A percentile compares a stretch with the other conserved stretches of the same genome.
These are phyloP conservation scores for Fusarium humuli DNA, from an alignment of 2,329 filamentous ascomycete species.

Conservation along the genomic window DNA sequence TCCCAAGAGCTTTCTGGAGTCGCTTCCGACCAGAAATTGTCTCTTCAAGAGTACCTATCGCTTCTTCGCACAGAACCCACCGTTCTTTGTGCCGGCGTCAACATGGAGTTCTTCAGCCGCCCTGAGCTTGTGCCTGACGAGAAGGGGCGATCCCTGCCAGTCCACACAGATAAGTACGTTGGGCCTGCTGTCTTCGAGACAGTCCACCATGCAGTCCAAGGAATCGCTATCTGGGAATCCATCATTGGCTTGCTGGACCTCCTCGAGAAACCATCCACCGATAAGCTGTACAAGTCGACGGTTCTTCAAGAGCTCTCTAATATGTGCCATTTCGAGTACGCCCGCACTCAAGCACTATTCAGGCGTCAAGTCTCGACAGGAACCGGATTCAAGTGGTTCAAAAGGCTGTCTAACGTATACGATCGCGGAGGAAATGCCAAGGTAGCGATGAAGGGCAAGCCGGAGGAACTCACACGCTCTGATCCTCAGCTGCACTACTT, in stretches of 20 bases:
- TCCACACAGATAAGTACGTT: slow-evolving; percentile 56
- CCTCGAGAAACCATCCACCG: slow-evolving; percentile 37
- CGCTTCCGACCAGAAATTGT: slow-evolving; percentile 50
- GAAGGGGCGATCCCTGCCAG: slow-evolving; percentile 54
- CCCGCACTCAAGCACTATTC: slow-evolving; percentile 52
- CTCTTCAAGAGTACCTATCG: slow-evolving; percentile 51
- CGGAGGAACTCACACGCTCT: slow-evolving; percentile 52
- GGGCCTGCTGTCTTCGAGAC: slow-evolving; percentile 57
- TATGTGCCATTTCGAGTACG: slow-evolving; percentile 58
- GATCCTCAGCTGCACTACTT: slow-evolving; percentile 58
- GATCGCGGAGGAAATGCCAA: slow-evolving; percentile 53
- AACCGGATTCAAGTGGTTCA: slow-evolving; percentile 56
- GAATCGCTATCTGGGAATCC: slow-evolving; percentile 56
- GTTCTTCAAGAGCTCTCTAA: slow-evolving; percentile 61
- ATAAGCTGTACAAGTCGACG: slow-evolving; percentile 49
- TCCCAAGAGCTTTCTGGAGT: slow-evolving; percentile 48
- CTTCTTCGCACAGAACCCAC: slow-evolving; percentile 51
- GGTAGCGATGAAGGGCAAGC: slow-evolving; percentile 56
- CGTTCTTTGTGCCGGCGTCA: slow-evolving; percentile 51
- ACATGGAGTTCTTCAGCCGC: slow-evolving; percentile 53
- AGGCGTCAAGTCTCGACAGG: slow-evolving; percentile 55
- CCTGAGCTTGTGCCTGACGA: slow-evolving; percentile 60
- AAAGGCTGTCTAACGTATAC: slow-evolving; percentile 51
- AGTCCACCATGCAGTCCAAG: slow-evolving; percentile 52
- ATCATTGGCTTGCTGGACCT: slow-evolving; percentile 52